Evolutionary conservation across 2,329 filamentous ascomycete species (phyloP), one percentile per base, ranked within the genome.

Genomic region (Aspergillus melleus): DNA sequence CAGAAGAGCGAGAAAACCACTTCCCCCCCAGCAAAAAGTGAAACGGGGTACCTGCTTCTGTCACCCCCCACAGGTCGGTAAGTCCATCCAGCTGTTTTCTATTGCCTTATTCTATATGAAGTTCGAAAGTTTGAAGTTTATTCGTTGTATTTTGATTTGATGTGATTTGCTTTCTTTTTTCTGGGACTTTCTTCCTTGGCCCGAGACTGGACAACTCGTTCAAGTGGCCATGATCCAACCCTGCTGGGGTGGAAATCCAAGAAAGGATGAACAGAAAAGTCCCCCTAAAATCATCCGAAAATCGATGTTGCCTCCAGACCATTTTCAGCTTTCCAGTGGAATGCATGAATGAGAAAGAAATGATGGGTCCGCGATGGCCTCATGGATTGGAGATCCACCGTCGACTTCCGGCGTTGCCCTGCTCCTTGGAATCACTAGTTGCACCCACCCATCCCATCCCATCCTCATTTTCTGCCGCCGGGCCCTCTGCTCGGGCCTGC

Each of bases 361-460:
- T 12, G 36, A 57, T 60, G 60, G 57, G 61, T 64, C 61, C 64
- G 59, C 61, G 59, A 62, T 58, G 60, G 62, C 57, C 55, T 64
- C 63, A 61, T 61, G 57, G 60, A 58, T 49, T 49, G 58, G 55
- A 57, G 65, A 63, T 67, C 64, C 65, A 66, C 64, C 46, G 59
- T 59, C 54, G 55, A 57, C 52, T 57, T 60, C 19, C 60, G 63
- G 59, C 54, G 52, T 60, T 56, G 60, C 60, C 36, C 65, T 64
- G 55, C 64, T 67, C 62, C 63, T 67, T 64, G 65, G 65, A 63
- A 65, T 66, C 64, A 64, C 64, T 67, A 66, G 65, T 65, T 60
- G 65, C 58, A 60, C 59, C 63, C 63, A 52, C 59, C 55, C 56
- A 56, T 57, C 55, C 57, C 51, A 55, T 54, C 54, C 60, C 60